Base-by-base conservation (phyloP, 768 basidiomycete species). In the Tricholomella constricta region DNA sequence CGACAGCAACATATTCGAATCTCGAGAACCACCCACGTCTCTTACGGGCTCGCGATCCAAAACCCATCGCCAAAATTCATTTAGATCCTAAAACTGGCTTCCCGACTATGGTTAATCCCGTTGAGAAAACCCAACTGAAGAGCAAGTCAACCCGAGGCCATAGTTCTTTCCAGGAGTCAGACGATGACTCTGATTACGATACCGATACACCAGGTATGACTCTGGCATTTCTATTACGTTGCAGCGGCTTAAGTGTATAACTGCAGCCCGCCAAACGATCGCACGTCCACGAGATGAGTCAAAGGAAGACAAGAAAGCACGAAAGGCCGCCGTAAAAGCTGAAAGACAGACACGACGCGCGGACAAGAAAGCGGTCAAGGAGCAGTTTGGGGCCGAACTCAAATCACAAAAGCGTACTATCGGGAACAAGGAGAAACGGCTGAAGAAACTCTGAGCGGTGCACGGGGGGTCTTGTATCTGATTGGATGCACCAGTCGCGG, bases 1-100 rank as follows among this genome's bases (percentile, higher is more conserved):
- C 45, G 26, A 17, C 64, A 97, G 96, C 89, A 8, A 98, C 95
- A 9, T 95, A 94, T 66, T 89, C 93, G n/a, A 99, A 97, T 65
- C 78, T 98, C 6, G 97, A 97, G 67, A 99, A 99, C 63, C 97
- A 98, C 66, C 97, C 97, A 0, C 83, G 88, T 8, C 73, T 97
- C 27, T 94, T 99, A 53, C 81, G 84, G 22, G 83, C 86, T 17
- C 76, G 86, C 29, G 78, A 83, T 54, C 63, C 70, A 35, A 78
- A 74, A 62, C 71, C 73, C 19, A 77, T 80, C 0, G 76, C 85
- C 0, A 88, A 82, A 67, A 91, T 95, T 57, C 63, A 69, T 25
- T 72, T 95, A 25, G 86, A 96, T 65, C 78, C 84, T 1, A 85
- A 81, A 58, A 93, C 89, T 0, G 93, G 92, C 2, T 71, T 94